Evolutionary conservation across 441 rosid species (phyloP).

Genomic region (Rhodomyrtus psidioides): DNA sequence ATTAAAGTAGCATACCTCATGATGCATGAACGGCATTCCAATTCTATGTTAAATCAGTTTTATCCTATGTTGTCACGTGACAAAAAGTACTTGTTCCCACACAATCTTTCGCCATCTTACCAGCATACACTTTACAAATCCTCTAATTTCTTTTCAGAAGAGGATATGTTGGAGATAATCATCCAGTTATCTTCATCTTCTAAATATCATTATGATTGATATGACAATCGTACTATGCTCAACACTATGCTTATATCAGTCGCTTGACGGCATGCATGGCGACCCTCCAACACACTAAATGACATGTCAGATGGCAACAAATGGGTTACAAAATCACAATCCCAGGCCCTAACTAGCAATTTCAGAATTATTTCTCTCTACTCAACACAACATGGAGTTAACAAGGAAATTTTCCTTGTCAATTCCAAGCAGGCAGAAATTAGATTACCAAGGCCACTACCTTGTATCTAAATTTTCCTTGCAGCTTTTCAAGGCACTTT

Average conservation of each 20-base stretch:
- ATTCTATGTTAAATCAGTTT: neutral
- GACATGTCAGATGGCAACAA: neutral
- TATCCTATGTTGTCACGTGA: neutral
- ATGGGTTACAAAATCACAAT: neutral
- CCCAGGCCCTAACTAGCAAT: neutral
- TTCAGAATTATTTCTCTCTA: neutral
- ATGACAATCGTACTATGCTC: neutral
- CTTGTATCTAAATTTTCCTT: neutral
- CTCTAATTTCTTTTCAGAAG: neutral
- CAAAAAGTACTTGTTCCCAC: neutral
- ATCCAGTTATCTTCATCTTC: neutral
- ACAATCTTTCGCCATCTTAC: neutral
- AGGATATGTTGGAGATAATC: neutral
- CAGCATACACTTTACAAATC: neutral
- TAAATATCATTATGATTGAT: neutral
- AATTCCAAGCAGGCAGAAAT: neutral
- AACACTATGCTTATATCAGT: neutral
- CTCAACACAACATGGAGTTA: neutral
- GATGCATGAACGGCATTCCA: neutral
- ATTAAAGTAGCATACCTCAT: neutral
- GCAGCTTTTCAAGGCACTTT: neutral
- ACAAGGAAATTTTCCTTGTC: neutral
- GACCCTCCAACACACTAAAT: neutral
- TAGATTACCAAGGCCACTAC: neutral
- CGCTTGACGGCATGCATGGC: neutral